phyloP scores from a whole-genome alignment of 306 rosid genomes.

The Crotalaria pallida region DNA sequence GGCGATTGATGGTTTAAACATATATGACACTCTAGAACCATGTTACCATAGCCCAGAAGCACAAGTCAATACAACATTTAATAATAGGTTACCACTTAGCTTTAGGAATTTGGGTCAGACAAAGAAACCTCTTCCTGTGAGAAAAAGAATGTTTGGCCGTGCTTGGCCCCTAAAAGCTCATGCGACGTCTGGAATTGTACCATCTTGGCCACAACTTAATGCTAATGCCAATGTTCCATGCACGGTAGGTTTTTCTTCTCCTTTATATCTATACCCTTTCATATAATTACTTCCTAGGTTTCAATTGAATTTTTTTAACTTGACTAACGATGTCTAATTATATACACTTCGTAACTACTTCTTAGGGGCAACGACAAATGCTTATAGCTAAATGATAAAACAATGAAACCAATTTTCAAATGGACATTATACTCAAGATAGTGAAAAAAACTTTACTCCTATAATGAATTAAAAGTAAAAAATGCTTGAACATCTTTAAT shows the following conservation, averaged over 20 bases:
- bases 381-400: not conserved
- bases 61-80: not conserved
- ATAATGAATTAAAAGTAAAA: too few species aligned
- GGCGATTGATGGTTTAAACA: constrained; percentile 44
- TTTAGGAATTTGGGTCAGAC: constrained; percentile 56
- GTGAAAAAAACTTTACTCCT: not conserved
- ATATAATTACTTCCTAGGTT: not conserved
- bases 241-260: constrained; percentile 39
- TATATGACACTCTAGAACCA: constrained; percentile 71
- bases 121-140: constrained; percentile 56
- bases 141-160: constrained; percentile 80
- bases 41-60: constrained; percentile 44
- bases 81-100: constrained; percentile 43
- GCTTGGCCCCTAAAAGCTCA: constrained; percentile 72
- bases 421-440: not conserved
- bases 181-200: constrained; percentile 63
- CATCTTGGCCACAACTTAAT: constrained; percentile 66
- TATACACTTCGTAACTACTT: not conserved
- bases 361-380: not conserved
- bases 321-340: not conserved
- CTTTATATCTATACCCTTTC: not conserved
- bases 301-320: not conserved
- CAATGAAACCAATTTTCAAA: not conserved
- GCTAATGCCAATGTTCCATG: constrained; percentile 36
- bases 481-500: not conserved